These are phyloP conservation scores for Candida broadrunensis DNA, from an alignment of 805 yeast genomes.

Conservation along the genomic window DNA sequence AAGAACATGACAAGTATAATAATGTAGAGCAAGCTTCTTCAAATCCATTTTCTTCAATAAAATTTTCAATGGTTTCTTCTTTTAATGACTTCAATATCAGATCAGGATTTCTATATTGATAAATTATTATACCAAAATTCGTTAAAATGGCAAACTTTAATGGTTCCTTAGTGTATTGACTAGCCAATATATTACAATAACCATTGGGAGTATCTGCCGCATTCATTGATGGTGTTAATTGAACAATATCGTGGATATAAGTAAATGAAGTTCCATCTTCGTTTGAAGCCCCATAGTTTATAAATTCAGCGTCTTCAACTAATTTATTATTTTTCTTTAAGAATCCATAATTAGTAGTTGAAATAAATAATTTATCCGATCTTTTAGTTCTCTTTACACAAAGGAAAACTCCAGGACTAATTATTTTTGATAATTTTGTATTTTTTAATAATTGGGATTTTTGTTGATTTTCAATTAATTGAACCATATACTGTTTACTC, in stretches of 20 bases:
- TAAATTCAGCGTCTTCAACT: constrained; percentile 77
- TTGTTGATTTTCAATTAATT: constrained; percentile 38
- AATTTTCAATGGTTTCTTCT: constrained; percentile 63
- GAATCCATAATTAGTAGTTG: constrained; percentile 84
- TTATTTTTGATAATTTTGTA: constrained; percentile 54
- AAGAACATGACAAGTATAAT: constrained; percentile 76
- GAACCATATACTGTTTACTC: constrained; percentile 37
- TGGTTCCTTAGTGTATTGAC: constrained; percentile 70
- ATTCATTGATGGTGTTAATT: constrained; percentile 64
- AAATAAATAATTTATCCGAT: constrained; percentile 57
- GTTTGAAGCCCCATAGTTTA: constrained; percentile 23
- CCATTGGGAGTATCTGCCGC: constrained; percentile 78
- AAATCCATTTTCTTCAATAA: constrained; percentile 76
- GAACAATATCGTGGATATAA: constrained; percentile 67
- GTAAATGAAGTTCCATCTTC: constrained; percentile 22
- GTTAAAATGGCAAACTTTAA: constrained; percentile 82
- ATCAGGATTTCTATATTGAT: constrained; percentile 77
- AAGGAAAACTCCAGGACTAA: constrained; percentile 85
- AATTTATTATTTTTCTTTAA: constrained; percentile 68
- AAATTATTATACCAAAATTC: constrained; percentile 70
- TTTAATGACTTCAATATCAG: constrained; percentile 68
- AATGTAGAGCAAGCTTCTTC: constrained; percentile 91
- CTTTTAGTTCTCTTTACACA: constrained; percentile 52
- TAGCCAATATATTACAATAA: constrained; percentile 80
- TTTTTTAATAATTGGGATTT: constrained; percentile 58